Evolutionary conservation across 2,329 filamentous ascomycete genomes (phyloP).

Genomic region (Curvularia hawaiiensis): DNA sequence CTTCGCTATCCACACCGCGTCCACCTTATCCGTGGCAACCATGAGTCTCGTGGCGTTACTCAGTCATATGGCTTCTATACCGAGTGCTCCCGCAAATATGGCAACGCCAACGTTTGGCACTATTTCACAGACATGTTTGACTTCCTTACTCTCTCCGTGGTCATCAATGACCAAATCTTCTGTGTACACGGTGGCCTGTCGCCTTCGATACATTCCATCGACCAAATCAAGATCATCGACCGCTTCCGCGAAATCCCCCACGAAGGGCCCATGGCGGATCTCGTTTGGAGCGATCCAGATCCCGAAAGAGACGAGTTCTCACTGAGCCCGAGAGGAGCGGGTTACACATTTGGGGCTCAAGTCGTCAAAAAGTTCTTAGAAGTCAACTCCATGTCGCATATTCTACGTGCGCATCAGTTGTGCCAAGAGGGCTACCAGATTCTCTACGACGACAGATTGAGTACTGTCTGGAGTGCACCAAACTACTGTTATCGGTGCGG

Average conservation of each 20-base stretch:
- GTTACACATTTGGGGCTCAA: conserved; percentile 96
- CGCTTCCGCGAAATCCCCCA: conserved; percentile 98
- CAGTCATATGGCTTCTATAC: conserved; percentile 99
- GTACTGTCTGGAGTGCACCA: conserved; percentile 86
- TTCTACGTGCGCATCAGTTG: conserved; percentile 94
- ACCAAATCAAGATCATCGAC: conserved; percentile 99
- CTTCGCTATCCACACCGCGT: conserved; percentile 95
- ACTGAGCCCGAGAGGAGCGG: conserved; percentile 87
- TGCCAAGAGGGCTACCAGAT: conserved; percentile 99
- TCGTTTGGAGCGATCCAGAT: conserved; percentile 98
- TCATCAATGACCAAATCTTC: conserved; percentile 99
- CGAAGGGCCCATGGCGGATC: conserved; percentile 98
- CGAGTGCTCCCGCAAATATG: conserved; percentile 96
- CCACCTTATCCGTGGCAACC: conserved; percentile 95
- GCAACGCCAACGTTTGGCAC: conserved; percentile 98
- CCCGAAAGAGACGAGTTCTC: conserved; percentile 98
- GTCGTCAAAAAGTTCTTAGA: conserved; percentile 98
- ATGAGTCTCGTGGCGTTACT: conserved; percentile 95
- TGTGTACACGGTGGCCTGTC: conserved; percentile 87
- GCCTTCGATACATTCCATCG: conserved; percentile 89
- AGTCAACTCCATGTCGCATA: conserved; percentile 97
- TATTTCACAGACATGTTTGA: conserved; percentile 99
- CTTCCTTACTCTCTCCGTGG: conserved; percentile 93
- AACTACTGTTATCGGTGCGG: conserved; percentile 94
- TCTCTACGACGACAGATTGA: conserved; percentile 90